These are phyloP conservation scores for Chimonanthus praecox DNA, from an alignment of 164 flowering plant genomes.

Conservation along the genomic window DNA sequence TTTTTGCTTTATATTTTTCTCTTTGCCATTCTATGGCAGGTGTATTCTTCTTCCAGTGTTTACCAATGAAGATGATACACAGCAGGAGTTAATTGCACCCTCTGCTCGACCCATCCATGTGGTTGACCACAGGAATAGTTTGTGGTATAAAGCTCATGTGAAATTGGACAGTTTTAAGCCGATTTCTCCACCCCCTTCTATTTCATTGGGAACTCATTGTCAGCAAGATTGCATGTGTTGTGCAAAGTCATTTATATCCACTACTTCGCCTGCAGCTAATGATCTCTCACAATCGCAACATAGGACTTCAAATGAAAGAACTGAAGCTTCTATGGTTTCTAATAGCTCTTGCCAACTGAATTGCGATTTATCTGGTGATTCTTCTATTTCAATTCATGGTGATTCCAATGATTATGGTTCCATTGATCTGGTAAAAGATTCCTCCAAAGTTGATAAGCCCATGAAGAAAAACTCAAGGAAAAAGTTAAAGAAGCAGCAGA, in stretches of 20 bases:
- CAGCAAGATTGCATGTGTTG: slow-evolving; percentile 13
- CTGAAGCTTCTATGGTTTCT: slow-evolving; percentile 19
- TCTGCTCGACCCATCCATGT: too few relatives aligned
- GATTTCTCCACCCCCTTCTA: too few relatives aligned
- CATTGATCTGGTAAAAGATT: slow-evolving; percentile 15
- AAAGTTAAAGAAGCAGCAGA: slow-evolving; percentile 41
- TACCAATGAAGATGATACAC: too few relatives aligned
- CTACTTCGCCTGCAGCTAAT: slow-evolving; percentile 20
- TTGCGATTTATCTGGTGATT: slow-evolving; percentile 10
- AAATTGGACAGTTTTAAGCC: too few relatives aligned
- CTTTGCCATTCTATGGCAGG: too few relatives aligned
- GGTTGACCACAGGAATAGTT: too few relatives aligned
- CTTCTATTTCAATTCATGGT: slow-evolving; percentile 16
- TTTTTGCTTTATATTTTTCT: too few relatives aligned
- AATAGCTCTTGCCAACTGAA: slow-evolving; percentile 13
- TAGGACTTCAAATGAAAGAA: background rate
- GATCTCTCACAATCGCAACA: background rate
- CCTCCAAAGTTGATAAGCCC: slow-evolving; percentile 17
- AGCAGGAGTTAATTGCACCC: too few relatives aligned
- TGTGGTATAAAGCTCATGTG: too few relatives aligned
- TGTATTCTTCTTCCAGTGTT: too few relatives aligned
- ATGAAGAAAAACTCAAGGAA: slow-evolving; percentile 26
- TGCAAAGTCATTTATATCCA: slow-evolving; percentile 16
- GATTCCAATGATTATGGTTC: slow-evolving; percentile 18
- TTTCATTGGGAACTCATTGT: too few relatives aligned